A percentile compares a stretch with the other conserved stretches of the same genome.
Conservation (phyloP, 2,329 filamentous ascomycete genomes). For the Aspergillus pseudonomiae region DNA sequence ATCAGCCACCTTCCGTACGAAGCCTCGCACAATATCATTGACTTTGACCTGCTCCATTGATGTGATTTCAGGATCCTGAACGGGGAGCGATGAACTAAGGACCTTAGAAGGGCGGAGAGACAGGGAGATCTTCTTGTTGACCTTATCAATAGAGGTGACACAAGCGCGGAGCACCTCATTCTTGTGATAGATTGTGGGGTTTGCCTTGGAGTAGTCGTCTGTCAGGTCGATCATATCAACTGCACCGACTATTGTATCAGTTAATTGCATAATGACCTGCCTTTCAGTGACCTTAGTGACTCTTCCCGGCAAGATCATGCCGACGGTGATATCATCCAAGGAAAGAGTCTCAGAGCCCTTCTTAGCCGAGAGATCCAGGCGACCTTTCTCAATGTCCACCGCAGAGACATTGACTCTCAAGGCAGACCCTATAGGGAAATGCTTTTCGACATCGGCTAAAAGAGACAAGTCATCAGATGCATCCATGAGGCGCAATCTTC, state of each 20-base stretch:
- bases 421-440: conserved; percentile 90
- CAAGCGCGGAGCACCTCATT: conserved; percentile 89
- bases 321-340: conserved; percentile 72
- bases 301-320: conserved; percentile 79
- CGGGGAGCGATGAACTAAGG: conserved; percentile 77
- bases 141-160: conserved; percentile 74
- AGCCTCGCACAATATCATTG: conserved; percentile 83
- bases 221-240: conserved; percentile 80
- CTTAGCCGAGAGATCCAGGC: conserved; percentile 80
- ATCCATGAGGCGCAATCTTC: conserved; percentile 79
- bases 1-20: conserved; percentile 86
- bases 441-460: conserved; percentile 72
- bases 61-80: conserved; percentile 79
- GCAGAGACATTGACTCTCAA: conserved; percentile 76
- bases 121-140: conserved; percentile 81
- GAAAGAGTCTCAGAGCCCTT: conserved; percentile 65
- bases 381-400: conserved; percentile 72
- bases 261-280: conserved; percentile 82
- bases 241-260: conserved; percentile 75
- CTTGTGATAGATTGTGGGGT: conserved; percentile 74
- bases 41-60: conserved; percentile 70
- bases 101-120: conserved; percentile 87
- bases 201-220: conserved; percentile 83
- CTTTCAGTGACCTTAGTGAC: conserved; percentile 85
- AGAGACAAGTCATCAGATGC: conserved; percentile 83